Base-by-base conservation (phyloP, 805 yeast genomes). In the Scheffersomyces coipomensis region DNA sequence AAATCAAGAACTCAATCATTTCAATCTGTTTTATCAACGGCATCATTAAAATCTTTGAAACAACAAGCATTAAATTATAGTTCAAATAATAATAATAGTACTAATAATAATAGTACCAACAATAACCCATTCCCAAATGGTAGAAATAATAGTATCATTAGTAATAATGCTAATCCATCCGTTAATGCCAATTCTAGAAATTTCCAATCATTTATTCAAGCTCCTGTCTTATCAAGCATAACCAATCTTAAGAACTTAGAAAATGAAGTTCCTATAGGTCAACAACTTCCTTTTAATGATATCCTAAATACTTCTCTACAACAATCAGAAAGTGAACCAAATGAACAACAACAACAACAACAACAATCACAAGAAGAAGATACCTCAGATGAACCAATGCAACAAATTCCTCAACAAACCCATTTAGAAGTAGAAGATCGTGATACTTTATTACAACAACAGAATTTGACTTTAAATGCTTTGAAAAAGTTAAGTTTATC, bases 171-270 rank as follows among this genome's bases (percentile, higher is more conserved):
- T 46, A 30, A 39, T 35, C 19, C 60, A 53, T 27, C 51, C 48
- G 38, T 60, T 53, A 30, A 55, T 22, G 42, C 56, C 60, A 42
- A 49, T 32, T 33, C 55, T 30, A 53, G 64, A 47, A 64, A 70
- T 50, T 66, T 68, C 53, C 75, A 70, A 53, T 61, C 69, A 17
- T 68, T 65, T 42, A 70, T 70, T 38, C 75, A 70, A 51, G 75
- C 74, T 1, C 75, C 75, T 1, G 74, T 68, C 4, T 52, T 70
- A 33, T 64, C 69, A 29, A 56, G 65, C 40, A 62, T 66, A 30
- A 43, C 68, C 15, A 64, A 59, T 35, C 48, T 58, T 31, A 63
- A 57, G 27, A 30, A 29, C 25, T 42, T 40, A n/a, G 50, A 47
- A 16, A 65, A 65, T 33, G 65, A 66, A 23, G 46, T 59, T 5